Percentiles rank a stretch among this genome's conserved stretches.
phyloP scores from a whole-genome alignment of 257 asterid species.

The Solanum phureja region DNA sequence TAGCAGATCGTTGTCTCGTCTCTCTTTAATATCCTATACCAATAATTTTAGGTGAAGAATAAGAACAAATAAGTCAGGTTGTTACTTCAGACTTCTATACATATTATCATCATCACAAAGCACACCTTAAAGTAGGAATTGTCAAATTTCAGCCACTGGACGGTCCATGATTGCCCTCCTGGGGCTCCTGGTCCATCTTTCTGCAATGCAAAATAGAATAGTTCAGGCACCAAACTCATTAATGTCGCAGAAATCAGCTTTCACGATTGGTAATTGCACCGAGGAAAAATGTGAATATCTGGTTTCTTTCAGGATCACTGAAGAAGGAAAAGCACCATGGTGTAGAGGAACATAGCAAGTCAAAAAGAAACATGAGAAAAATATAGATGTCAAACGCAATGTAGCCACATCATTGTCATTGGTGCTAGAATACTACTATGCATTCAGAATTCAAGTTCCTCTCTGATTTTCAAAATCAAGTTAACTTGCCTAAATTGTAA shows the following conservation, averaged over 20 bases:
- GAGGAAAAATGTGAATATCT: neutral
- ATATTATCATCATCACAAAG: neutral
- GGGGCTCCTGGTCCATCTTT: slow-evolving; percentile 99
- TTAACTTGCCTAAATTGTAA: neutral
- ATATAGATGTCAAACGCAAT: neutral
- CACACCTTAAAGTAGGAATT: slow-evolving; percentile 96
- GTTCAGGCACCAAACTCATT: neutral
- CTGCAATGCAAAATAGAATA: slow-evolving; percentile 31
- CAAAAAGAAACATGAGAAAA: neutral
- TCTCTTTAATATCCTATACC: slow-evolving; percentile 70
- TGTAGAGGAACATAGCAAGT: neutral
- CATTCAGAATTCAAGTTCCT: neutral
- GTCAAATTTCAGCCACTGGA: slow-evolving; percentile 88
- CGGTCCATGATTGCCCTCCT: slow-evolving; percentile 99
- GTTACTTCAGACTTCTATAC: neutral
- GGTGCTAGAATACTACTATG: neutral
- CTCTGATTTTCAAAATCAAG: neutral
- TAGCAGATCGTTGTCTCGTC: slow-evolving; percentile 72
- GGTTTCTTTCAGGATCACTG: neutral
- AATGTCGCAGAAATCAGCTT: neutral
- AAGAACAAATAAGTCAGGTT: neutral
- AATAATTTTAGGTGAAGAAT: slow-evolving; percentile 8
- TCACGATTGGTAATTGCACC: neutral
- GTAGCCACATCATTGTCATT: neutral
- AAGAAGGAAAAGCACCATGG: neutral